Conservation (phyloP, 2,329 filamentous ascomycete species). For the Lachnellula subtilissima region DNA sequence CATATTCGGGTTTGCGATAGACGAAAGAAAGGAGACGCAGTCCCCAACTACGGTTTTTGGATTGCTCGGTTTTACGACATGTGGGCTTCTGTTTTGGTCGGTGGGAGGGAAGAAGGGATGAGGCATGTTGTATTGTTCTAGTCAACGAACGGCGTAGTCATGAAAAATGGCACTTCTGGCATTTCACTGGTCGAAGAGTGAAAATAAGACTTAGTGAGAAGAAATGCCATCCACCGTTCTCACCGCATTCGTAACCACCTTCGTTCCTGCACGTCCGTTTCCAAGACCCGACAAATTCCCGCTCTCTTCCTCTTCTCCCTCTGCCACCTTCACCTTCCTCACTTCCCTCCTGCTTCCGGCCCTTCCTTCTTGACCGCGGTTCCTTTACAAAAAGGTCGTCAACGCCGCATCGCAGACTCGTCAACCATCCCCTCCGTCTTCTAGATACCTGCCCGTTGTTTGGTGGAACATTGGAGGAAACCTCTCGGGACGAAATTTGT, state of each 20-base stretch:
- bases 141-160: neutral
- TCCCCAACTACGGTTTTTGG: neutral
- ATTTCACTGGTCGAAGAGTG: neutral
- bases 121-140: neutral
- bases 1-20: too few relatives aligned
- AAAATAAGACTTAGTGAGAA: neutral
- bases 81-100: neutral
- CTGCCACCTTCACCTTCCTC: neutral
- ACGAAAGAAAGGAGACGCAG: too few relatives aligned
- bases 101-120: neutral
- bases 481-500: neutral
- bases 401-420: neutral
- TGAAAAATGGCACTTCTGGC: neutral
- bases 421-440: neutral
- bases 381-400: neutral
- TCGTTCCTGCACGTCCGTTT: conserved; percentile 2
- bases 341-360: neutral
- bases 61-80: neutral
- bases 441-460: neutral
- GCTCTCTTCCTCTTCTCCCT: neutral
- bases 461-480: neutral
- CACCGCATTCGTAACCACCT: neutral
- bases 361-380: neutral
- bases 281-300: neutral
- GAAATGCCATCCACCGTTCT: neutral